A percentile compares a stretch with the other conserved stretches of the same genome.
Conservation (phyloP, 192 early-diverging fungal genomes). For the Rhizophlyctis rosea region DNA sequence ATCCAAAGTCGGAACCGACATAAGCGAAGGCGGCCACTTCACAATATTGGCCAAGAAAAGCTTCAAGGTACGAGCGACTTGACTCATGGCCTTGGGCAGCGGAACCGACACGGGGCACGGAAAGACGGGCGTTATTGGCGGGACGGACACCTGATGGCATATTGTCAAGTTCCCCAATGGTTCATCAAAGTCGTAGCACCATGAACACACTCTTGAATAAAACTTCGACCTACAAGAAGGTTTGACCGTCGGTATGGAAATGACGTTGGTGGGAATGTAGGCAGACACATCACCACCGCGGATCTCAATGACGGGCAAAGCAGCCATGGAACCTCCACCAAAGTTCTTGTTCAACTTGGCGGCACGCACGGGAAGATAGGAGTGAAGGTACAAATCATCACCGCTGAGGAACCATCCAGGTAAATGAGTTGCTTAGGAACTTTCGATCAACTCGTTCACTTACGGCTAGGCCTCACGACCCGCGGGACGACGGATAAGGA, state of each 20-base stretch:
- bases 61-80: conserved; percentile 99
- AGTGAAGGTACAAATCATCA: conserved; percentile 99
- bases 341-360: conserved; percentile 98
- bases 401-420: conserved; percentile 53
- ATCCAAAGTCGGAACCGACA: conserved; percentile 99
- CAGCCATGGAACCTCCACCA: conserved; percentile 96
- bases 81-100: conserved; percentile 99
- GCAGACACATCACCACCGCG: conserved; percentile 99
- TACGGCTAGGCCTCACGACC: conserved; percentile 99
- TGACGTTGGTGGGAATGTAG: conserved; percentile 99
- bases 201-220: conserved; percentile 94
- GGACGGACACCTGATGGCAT: conserved; percentile 69
- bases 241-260: conserved; percentile 99
- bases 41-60: conserved; percentile 99
- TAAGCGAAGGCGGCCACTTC: conserved; percentile 99
- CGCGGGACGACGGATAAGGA: conserved; percentile 97
- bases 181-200: not conserved
- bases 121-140: conserved; percentile 99
- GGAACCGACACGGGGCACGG: conserved; percentile 99
- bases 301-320: conserved; percentile 98
- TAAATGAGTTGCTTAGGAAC: too few species aligned
- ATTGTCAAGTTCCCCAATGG: not conserved
- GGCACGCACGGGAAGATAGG: conserved; percentile 96
- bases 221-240: conserved; percentile 99
- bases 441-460: too few species aligned